Evolutionary conservation across 192 early-diverging fungal genomes (phyloP).

Genomic region (Phlyctochytrium planicorne): DNA sequence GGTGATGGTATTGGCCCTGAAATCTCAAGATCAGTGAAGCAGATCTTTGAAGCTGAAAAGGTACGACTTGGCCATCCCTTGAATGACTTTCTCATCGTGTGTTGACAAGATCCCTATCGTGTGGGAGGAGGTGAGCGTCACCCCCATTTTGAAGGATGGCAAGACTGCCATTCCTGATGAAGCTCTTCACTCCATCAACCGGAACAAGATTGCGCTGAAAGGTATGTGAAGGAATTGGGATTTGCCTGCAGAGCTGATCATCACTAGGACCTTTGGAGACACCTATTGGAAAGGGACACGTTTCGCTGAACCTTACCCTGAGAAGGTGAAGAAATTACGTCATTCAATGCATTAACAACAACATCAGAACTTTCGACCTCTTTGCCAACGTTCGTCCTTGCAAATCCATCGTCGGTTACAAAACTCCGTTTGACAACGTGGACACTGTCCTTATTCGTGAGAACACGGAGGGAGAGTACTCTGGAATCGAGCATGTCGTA

Average conservation of each 20-base stretch:
- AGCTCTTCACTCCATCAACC: conserved; percentile 85
- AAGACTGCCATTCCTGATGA: conserved; percentile 92
- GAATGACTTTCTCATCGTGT: background rate
- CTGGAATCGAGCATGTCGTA: conserved; percentile 93
- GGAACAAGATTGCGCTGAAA: conserved; percentile 97
- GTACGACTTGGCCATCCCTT: conserved; percentile 46
- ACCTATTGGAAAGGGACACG: conserved; percentile 98
- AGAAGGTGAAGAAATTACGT: no score
- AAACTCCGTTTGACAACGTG: conserved; percentile 94
- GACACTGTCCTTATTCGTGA: conserved; percentile 98
- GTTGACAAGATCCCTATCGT: conserved; percentile 77
- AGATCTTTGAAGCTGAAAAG: conserved; percentile 88
- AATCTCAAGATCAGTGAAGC: conserved; percentile 88
- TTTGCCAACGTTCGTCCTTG: conserved; percentile 99
- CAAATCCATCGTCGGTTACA: conserved; percentile 94
- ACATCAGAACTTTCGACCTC: conserved; percentile 98
- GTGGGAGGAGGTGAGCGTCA: conserved; percentile 95
- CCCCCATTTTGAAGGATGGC: conserved; percentile 87
- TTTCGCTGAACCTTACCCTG: conserved; percentile 81
- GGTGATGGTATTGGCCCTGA: conserved; percentile 99
- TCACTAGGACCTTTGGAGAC: conserved; percentile 82
- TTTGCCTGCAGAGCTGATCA: background rate
- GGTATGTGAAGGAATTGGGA: conserved; percentile 27
- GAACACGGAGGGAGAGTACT: conserved; percentile 99
- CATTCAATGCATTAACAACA: background rate